Evolutionary conservation across 441 rosid species (phyloP).

Genomic region (Eugenia klotzschiana): DNA sequence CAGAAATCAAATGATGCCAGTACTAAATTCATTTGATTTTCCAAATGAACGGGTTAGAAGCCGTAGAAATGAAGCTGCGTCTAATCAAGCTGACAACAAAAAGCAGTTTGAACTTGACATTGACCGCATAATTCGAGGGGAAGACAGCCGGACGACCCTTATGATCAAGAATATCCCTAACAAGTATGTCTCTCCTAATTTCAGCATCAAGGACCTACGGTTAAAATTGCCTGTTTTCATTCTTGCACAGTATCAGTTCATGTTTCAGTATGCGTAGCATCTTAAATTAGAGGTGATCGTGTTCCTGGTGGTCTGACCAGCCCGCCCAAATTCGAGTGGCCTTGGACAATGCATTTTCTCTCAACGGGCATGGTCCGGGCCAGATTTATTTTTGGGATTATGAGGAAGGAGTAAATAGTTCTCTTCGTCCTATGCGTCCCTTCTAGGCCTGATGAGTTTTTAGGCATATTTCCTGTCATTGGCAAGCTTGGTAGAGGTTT

Average conservation of each 20-base stretch:
- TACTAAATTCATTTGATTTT: slow-evolving; percentile 37
- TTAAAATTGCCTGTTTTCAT: not conserved
- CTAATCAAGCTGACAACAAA: slow-evolving; percentile 39
- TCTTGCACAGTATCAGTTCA: not conserved
- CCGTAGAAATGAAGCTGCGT: slow-evolving; percentile 46
- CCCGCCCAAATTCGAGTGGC: not conserved
- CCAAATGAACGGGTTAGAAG: slow-evolving; percentile 45
- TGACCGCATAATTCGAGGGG: slow-evolving; percentile 48
- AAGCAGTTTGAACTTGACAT: slow-evolving; percentile 54
- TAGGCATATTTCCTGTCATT: not conserved
- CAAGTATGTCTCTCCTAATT: slow-evolving; percentile 24
- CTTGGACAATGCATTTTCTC: not conserved
- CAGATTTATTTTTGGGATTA: not conserved
- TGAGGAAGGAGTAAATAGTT: not conserved
- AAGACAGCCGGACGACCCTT: slow-evolving; percentile 51
- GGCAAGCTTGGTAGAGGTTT: not conserved
- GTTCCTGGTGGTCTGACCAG: not conserved
- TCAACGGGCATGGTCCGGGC: not conserved
- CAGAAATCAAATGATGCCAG: slow-evolving; percentile 39
- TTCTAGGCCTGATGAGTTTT: not conserved
- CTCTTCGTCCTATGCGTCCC: not conserved
- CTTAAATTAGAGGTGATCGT: not conserved
- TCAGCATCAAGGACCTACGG: not conserved
- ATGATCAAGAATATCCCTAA: slow-evolving; percentile 73
- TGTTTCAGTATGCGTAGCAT: not conserved